phyloP scores from a whole-genome alignment of 2,329 filamentous ascomycete genomes.

The Epichloe bromicola region DNA sequence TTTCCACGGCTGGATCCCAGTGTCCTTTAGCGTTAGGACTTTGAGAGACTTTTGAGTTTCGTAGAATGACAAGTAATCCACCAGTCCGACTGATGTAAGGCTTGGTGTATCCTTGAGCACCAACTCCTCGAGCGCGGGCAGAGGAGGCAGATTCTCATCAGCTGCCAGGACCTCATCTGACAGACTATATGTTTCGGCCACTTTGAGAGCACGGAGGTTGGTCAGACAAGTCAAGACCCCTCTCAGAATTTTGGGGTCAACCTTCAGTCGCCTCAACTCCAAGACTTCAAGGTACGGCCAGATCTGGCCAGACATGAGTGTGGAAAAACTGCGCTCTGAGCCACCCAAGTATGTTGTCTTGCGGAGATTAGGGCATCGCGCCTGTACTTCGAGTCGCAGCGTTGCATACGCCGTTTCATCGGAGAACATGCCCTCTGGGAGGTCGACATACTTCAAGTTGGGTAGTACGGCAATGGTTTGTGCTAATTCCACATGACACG shows the following conservation, averaged over 20 bases:
- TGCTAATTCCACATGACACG: slow-evolving; percentile 70
- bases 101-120: slow-evolving; percentile 58
- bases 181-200: slow-evolving; percentile 56
- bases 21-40: slow-evolving; percentile 57
- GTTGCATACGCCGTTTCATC: slow-evolving; percentile 66
- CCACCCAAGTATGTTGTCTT: slow-evolving; percentile 81
- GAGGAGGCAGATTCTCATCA: slow-evolving; percentile 51
- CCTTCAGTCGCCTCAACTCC: slow-evolving; percentile 52
- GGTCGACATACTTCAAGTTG: slow-evolving; percentile 77
- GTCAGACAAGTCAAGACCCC: slow-evolving; percentile 56
- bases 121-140: slow-evolving; percentile 63
- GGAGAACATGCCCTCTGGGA: slow-evolving; percentile 76
- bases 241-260: slow-evolving; percentile 59
- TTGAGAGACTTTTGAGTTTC: slow-evolving; percentile 48
- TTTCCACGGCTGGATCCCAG: slow-evolving; percentile 51
- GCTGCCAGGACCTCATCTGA: slow-evolving; percentile 65
- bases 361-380: slow-evolving; percentile 66
- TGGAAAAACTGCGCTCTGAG: slow-evolving; percentile 63
- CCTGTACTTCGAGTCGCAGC: slow-evolving; percentile 73
- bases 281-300: slow-evolving; percentile 64
- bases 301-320: slow-evolving; percentile 48
- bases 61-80: slow-evolving; percentile 49
- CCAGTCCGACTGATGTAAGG: slow-evolving; percentile 59
- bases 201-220: slow-evolving; percentile 58
- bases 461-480: slow-evolving; percentile 74